A percentile compares a stretch with the other conserved stretches of the same genome.
phyloP scores from a whole-genome alignment of 306 rosid species.

The Spatholobus suberectus region DNA sequence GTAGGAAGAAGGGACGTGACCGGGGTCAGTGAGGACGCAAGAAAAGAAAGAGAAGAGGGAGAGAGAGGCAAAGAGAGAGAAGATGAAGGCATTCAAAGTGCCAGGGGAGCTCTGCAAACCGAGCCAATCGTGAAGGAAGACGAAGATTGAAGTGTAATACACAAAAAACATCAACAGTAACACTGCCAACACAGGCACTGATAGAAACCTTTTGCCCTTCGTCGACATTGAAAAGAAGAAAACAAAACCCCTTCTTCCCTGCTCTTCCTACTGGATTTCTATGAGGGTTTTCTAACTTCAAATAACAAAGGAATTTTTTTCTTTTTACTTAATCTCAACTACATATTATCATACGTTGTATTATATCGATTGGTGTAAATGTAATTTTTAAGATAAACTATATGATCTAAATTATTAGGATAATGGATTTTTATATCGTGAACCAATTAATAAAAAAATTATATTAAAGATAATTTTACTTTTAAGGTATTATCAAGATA shows the following conservation, averaged over 20 bases:
- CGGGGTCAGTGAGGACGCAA: conserved; percentile 83
- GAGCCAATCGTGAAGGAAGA: conserved; percentile 77
- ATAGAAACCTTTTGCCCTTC: conserved; percentile 57
- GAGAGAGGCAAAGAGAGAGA: conserved; percentile 61
- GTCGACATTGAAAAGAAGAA: neutral
- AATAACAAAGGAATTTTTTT: neutral
- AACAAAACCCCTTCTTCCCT: neutral
- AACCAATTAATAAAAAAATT: too few species aligned
- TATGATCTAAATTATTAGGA: neutral
- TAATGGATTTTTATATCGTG: too few species aligned
- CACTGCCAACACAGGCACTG: conserved; percentile 65
- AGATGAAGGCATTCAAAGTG: conserved; percentile 58
- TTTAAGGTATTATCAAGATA: too few species aligned
- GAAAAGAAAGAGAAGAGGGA: conserved; percentile 71
- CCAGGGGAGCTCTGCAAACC: conserved; percentile 74
- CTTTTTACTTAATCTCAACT: neutral
- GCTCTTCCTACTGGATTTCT: too few species aligned
- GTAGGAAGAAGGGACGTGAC: conserved; percentile 74
- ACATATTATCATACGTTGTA: neutral
- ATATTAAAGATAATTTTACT: too few species aligned
- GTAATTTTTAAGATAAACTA: neutral
- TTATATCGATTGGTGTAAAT: neutral
- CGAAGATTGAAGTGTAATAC: conserved; percentile 68
- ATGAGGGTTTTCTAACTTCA: neutral
- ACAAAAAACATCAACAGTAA: conserved; percentile 56